Conservation (phyloP, 2,329 filamentous ascomycete genomes). For the Aureobasidium sp. region DNA sequence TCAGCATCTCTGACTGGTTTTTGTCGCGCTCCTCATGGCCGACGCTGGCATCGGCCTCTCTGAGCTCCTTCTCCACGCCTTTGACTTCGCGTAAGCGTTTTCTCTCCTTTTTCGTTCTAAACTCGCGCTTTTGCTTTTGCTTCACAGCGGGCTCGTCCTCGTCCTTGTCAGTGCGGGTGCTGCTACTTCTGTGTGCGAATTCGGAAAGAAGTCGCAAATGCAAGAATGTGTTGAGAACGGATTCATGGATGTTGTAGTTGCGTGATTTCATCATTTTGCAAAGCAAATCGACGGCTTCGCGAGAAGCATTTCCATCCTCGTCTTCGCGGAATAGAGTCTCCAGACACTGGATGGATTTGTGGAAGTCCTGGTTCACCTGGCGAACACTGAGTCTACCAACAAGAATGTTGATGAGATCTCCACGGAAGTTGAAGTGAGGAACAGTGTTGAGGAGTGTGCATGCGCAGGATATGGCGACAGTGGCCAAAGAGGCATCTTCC, state of each 20-base stretch:
- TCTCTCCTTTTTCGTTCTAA: constrained; percentile 78
- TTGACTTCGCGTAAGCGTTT: constrained; percentile 83
- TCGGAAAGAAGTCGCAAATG: constrained; percentile 82
- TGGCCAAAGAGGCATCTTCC: constrained; percentile 47
- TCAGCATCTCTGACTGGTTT: constrained; percentile 92
- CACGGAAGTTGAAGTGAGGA: constrained; percentile 95
- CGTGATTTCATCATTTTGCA: constrained; percentile 93
- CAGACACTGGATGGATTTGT: constrained; percentile 69
- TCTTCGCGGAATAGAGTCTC: constrained; percentile 79
- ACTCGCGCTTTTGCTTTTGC: constrained; percentile 59
- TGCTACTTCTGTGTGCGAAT: constrained; percentile 76
- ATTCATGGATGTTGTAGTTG: constrained; percentile 76
- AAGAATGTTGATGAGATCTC: constrained; percentile 78
- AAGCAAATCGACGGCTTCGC: constrained; percentile 78
- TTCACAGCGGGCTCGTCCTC: constrained; percentile 36
- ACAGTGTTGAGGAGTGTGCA: constrained; percentile 74
- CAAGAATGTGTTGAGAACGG: constrained; percentile 82
- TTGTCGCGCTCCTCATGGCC: constrained; percentile 86
- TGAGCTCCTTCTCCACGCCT: constrained; percentile 85
- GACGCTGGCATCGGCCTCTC: constrained; percentile 81
- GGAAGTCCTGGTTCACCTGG: constrained; percentile 65
- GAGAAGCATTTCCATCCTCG: constrained; percentile 78
- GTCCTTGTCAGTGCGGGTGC: constrained; percentile 62
- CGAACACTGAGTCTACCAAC: constrained; percentile 73
- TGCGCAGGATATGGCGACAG: constrained; percentile 75